phyloP scores from a whole-genome alignment of 805 yeast species.

The Hanseniaspora lindneri region DNA sequence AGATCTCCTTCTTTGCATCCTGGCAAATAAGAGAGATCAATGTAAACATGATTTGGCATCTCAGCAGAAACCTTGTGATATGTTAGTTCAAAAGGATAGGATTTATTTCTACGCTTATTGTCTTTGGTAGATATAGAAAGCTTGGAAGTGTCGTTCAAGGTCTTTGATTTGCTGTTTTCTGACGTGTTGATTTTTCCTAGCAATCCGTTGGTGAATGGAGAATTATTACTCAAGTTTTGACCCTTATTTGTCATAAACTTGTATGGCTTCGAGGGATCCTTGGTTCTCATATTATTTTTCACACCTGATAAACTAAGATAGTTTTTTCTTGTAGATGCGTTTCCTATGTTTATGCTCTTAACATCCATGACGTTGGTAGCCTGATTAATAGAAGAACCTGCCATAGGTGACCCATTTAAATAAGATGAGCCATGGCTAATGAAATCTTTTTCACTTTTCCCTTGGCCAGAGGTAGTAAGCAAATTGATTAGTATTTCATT shows the following conservation, averaged over 20 bases:
- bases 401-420: neutral
- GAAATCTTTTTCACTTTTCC: neutral
- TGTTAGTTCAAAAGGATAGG: constrained; percentile 22
- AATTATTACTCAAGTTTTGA: neutral
- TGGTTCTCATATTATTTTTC: constrained; percentile 1
- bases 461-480: neutral
- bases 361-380: neutral
- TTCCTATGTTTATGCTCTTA: constrained; percentile 10
- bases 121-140: neutral
- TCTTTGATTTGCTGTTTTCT: neutral
- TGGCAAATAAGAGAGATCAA: constrained; percentile 49
- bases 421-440: neutral
- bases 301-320: constrained; percentile 12
- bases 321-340: neutral
- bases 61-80: constrained; percentile 51
- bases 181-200: neutral
- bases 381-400: neutral
- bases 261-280: neutral
- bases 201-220: neutral
- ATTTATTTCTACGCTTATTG: constrained; percentile 12
- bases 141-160: neutral
- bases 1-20: constrained; percentile 63
- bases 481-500: neutral
- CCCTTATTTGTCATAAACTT: neutral
- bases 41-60: constrained; percentile 47